phyloP scores from a whole-genome alignment of 768 basidiomycete genomes.

The Phlebiopsis flavidoalba region DNA sequence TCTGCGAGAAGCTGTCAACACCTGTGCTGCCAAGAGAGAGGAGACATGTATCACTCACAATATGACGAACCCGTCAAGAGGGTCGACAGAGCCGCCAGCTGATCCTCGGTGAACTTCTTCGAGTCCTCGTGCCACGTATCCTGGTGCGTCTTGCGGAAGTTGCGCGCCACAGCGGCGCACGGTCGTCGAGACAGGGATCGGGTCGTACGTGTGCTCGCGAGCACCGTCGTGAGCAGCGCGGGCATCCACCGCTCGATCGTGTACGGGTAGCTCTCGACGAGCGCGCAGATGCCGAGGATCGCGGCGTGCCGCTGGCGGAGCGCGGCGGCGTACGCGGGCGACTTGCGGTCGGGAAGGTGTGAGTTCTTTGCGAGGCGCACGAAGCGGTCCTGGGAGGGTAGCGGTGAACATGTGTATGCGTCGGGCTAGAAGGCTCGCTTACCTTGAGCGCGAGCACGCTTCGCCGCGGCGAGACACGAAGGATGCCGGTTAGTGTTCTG shows the following conservation, averaged over 20 bases:
- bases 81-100: slow-evolving; percentile 77
- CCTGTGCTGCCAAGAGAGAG: neutral
- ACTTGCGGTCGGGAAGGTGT: slow-evolving; percentile 58
- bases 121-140: slow-evolving; percentile 91
- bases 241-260: slow-evolving; percentile 96
- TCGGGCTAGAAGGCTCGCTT: neutral
- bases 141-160: slow-evolving; percentile 78
- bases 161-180: slow-evolving; percentile 76
- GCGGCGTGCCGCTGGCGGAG: slow-evolving; percentile 84
- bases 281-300: slow-evolving; percentile 88
- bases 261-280: slow-evolving; percentile 93
- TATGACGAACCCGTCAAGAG: slow-evolving; percentile 82
- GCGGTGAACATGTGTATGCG: neutral
- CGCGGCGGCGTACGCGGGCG: slow-evolving; percentile 61
- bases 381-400: slow-evolving; percentile 61
- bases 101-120: slow-evolving; percentile 81
- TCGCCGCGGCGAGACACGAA: slow-evolving; percentile 74
- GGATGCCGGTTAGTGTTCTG: slow-evolving; percentile 76
- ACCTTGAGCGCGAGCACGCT: slow-evolving; percentile 66
- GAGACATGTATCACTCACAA: slow-evolving; percentile 40
- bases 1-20: slow-evolving; percentile 10
- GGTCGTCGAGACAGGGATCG: slow-evolving; percentile 81
- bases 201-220: slow-evolving; percentile 84
- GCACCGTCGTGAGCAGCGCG: slow-evolving; percentile 67
- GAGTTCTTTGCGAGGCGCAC: slow-evolving; percentile 66